Percentiles rank a stretch among this genome's conserved stretches.
phyloP scores from a whole-genome alignment of 768 basidiomycete genomes.

The Psilocybe subaeruginosa region DNA sequence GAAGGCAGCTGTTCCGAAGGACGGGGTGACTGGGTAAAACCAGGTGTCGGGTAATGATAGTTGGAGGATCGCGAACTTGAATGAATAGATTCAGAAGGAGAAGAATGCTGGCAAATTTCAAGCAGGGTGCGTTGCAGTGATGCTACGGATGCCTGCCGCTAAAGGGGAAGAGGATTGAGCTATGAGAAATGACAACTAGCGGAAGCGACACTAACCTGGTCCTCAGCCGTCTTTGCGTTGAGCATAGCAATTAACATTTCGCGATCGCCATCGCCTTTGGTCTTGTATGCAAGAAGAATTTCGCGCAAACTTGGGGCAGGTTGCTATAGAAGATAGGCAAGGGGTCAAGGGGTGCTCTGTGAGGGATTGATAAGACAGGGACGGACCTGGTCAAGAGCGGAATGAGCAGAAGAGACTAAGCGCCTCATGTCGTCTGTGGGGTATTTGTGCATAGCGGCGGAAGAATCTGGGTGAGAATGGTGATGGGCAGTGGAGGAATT shows the following conservation, averaged over 20 bases:
- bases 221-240: slow-evolving; percentile 91
- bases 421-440: slow-evolving; percentile 36
- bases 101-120: slow-evolving; percentile 52
- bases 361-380: background rate
- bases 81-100: slow-evolving; percentile 24
- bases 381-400: slow-evolving; percentile 42
- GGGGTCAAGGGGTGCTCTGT: slow-evolving; percentile 20
- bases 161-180: slow-evolving; percentile 13
- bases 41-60: slow-evolving; percentile 44
- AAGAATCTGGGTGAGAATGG: slow-evolving; percentile 29
- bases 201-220: slow-evolving; percentile 63
- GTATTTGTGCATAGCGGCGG: slow-evolving; percentile 26
- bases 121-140: slow-evolving; percentile 73
- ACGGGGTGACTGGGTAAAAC: slow-evolving; percentile 38
- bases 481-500: slow-evolving; percentile 28
- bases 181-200: slow-evolving; percentile 4
- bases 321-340: slow-evolving; percentile 41
- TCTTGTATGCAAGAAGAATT: slow-evolving; percentile 83
- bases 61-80: slow-evolving; percentile 20
- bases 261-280: slow-evolving; percentile 89
- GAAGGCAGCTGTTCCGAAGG: slow-evolving; percentile 32
- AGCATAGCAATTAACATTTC: slow-evolving; percentile 91
- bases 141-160: slow-evolving; percentile 75
- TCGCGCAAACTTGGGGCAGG: slow-evolving; percentile 84
- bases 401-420: slow-evolving; percentile 39